Evolutionary conservation across 495 filamentous ascomycete genomes (phyloP).

Genomic region (Neurospora sp.): DNA sequence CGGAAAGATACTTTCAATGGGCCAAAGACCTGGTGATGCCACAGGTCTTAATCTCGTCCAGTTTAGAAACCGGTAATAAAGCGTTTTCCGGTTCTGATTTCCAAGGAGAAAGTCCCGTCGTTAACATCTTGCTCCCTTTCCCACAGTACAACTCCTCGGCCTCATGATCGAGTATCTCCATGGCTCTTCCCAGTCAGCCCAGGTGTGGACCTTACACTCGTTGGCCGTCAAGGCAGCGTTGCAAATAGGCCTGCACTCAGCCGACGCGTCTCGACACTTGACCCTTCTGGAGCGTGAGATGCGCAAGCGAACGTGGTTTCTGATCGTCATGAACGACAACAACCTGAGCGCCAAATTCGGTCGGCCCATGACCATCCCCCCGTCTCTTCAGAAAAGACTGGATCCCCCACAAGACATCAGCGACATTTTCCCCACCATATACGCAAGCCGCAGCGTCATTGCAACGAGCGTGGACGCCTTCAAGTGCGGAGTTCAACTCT

Average conservation of each 20-base stretch:
- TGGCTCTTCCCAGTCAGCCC: neutral
- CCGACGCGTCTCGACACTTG: neutral
- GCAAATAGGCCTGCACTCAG: neutral
- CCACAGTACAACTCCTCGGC: neutral
- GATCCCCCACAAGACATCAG: neutral
- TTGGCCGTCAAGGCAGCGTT: neutral
- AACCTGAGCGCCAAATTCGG: neutral
- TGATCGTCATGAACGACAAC: neutral
- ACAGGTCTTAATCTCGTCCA: neutral
- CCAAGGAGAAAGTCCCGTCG: neutral
- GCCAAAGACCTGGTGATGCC: neutral
- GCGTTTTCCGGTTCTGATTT: neutral
- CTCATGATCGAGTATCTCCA: neutral
- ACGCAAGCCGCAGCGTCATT: neutral
- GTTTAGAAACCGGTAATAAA: neutral
- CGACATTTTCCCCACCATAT: neutral
- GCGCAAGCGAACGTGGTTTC: neutral
- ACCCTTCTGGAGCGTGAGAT: neutral
- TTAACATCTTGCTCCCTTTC: neutral
- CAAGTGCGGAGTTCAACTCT: neutral
- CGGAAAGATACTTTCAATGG: neutral
- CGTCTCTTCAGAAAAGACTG: neutral
- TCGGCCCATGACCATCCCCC: neutral
- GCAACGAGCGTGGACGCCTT: neutral
- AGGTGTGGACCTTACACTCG: neutral